These are phyloP conservation scores for Pseudocercospora eumusae DNA, from an alignment of 2,329 filamentous ascomycete species.

Conservation along the genomic window DNA sequence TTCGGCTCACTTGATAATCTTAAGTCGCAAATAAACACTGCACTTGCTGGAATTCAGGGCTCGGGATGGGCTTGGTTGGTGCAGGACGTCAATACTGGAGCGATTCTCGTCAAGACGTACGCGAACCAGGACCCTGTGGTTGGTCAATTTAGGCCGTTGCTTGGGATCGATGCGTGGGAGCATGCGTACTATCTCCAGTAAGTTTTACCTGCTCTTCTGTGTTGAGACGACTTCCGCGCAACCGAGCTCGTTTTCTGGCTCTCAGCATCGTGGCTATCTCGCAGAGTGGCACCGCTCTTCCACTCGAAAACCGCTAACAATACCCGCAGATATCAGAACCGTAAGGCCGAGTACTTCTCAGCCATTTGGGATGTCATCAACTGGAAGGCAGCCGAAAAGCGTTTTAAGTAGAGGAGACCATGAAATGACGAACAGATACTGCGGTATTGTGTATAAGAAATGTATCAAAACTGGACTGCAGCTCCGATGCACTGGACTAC, in stretches of 20 bases:
- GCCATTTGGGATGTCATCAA: conserved; percentile 95
- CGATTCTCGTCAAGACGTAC: conserved; percentile 73
- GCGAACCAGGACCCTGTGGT: conserved; percentile 88
- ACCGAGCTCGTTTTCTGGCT: not conserved
- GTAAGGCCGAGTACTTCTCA: conserved; percentile 93
- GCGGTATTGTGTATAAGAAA: not conserved
- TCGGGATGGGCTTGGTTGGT: conserved; percentile 80
- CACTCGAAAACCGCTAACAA: not conserved
- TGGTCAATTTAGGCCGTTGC: conserved; percentile 75
- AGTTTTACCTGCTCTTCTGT: not conserved
- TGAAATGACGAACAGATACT: not conserved
- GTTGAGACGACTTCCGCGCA: too few species aligned
- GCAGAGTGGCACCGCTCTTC: too few species aligned
- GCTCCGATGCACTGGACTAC: not conserved
- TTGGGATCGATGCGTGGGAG: conserved; percentile 95
- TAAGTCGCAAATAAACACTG: conserved; percentile 65
- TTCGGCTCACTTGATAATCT: conserved; percentile 61
- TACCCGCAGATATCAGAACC: conserved; percentile 77
- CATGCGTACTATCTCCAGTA: conserved; percentile 88
- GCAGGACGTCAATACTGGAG: conserved; percentile 62
- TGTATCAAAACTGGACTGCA: conserved; percentile 13
- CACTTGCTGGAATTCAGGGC: conserved; percentile 65
- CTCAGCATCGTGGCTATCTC: too few species aligned
- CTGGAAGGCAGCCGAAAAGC: conserved; percentile 74
- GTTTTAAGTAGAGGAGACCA: conserved; percentile 35